Evolutionary conservation across 352 stramenopile species (phyloP).

Genomic region (Phytophthora foliorum): DNA sequence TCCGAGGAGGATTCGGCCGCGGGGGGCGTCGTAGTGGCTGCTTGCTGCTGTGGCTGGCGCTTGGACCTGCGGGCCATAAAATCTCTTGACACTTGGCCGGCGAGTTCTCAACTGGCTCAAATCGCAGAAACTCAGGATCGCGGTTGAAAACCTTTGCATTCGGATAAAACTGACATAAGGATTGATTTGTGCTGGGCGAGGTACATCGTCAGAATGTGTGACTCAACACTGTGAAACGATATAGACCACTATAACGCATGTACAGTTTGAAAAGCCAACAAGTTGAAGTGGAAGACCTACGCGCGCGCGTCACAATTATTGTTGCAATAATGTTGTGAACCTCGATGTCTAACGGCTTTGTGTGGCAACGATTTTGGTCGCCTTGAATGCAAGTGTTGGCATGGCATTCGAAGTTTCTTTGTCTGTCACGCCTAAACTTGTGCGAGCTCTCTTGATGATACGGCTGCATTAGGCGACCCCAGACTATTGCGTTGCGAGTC

Average conservation of each 20-base stretch:
- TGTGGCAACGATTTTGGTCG: no score
- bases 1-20: slow-evolving; percentile 12
- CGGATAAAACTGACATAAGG: background rate
- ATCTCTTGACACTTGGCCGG: slow-evolving; percentile 26
- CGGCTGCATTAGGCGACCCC: no score
- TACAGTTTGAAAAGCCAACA: background rate
- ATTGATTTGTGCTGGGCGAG: background rate
- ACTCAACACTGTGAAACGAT: background rate
- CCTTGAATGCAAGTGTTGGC: no score
- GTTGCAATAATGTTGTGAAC: no score
- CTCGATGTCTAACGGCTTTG: no score
- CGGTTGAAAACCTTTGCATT: background rate
- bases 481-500: no score
- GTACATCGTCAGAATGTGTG: background rate
- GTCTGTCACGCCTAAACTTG: no score
- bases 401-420: no score
- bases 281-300: slow-evolving; percentile 16
- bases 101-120: slow-evolving; percentile 46
- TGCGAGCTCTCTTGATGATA: no score
- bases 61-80: slow-evolving; percentile 47
- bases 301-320: slow-evolving; percentile 2
- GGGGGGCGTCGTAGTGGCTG: slow-evolving; percentile 18
- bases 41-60: slow-evolving; percentile 26
- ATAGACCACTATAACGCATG: background rate
- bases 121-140: slow-evolving; percentile 36